phyloP scores from a whole-genome alignment of 306 rosid genomes.

The Canavalia ensiformis region DNA sequence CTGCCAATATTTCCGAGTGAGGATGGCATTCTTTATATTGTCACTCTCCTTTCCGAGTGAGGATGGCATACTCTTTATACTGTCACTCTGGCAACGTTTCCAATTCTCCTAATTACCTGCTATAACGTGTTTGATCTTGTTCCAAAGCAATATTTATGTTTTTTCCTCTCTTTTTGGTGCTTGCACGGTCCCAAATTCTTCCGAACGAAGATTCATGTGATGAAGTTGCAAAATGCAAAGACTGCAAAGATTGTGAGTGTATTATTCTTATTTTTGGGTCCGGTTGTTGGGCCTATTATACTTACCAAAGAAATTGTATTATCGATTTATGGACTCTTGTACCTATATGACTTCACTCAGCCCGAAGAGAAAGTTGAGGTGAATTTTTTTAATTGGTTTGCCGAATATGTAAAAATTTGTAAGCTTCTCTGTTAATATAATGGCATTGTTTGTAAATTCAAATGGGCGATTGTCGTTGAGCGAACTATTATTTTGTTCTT shows the following conservation, averaged over 20 bases:
- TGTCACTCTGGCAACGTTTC: constrained; percentile 87
- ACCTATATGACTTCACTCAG: constrained; percentile 18
- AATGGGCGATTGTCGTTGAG: constrained; percentile 1
- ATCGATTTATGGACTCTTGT: neutral
- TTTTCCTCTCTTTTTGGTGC: constrained; percentile 91
- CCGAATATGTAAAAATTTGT: too few species aligned
- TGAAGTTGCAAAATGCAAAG: constrained; percentile 81
- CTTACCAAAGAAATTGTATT: constrained; percentile 54
- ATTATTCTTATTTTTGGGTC: constrained; percentile 74
- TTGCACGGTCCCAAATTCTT: constrained; percentile 86
- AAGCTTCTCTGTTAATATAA: constrained; percentile 13
- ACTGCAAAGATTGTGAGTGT: constrained; percentile 81
- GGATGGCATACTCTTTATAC: too few species aligned
- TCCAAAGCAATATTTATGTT: constrained; percentile 71
- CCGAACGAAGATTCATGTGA: constrained; percentile 82
- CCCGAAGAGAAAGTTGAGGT: constrained; percentile 26
- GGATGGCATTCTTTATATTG: too few species aligned
- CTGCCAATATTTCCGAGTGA: too few species aligned
- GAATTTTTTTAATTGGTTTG: constrained; percentile 12
- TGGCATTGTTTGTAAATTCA: constrained; percentile 23
- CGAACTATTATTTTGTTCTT: neutral
- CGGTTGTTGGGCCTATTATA: constrained; percentile 77
- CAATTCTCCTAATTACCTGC: constrained; percentile 72
- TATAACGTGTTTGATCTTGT: constrained; percentile 88
- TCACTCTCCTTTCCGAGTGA: too few species aligned